phyloP scores from a whole-genome alignment of 1,284 basidiomycete species.

The Malassezia cuniculi region DNA sequence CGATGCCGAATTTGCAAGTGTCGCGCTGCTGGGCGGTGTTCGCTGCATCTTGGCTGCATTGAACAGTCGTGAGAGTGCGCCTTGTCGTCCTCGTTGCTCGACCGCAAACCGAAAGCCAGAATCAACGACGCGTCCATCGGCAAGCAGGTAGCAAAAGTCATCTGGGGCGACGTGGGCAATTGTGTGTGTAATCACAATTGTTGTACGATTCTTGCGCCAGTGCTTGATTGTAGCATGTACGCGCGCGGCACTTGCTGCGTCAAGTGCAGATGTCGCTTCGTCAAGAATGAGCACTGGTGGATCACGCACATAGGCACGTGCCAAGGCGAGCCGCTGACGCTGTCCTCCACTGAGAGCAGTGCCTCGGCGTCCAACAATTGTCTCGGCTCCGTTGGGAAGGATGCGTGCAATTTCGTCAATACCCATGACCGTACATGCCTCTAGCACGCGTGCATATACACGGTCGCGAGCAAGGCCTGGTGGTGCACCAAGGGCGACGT shows the following conservation, averaged over 20 bases:
- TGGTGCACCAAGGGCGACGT: slow-evolving; percentile 62
- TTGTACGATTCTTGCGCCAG: slow-evolving; percentile 73
- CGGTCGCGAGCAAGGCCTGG: too few species aligned
- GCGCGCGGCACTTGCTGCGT: slow-evolving; percentile 70
- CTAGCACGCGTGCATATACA: too few species aligned
- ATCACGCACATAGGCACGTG: slow-evolving; percentile 71
- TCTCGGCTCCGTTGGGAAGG: slow-evolving; percentile 78
- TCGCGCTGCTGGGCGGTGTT: too few species aligned
- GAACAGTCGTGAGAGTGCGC: too few species aligned
- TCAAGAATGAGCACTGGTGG: slow-evolving; percentile 85
- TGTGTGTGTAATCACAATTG: slow-evolving; percentile 92
- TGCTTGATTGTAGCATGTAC: slow-evolving; percentile 76
- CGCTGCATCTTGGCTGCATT: too few species aligned
- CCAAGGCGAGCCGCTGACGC: slow-evolving; percentile 79
- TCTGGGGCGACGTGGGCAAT: slow-evolving; percentile 62
- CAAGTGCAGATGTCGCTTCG: slow-evolving; percentile 89
- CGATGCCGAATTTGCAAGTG: too few species aligned
- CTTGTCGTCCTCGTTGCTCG: neutral
- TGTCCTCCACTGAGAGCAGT: slow-evolving; percentile 79
- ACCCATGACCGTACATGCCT: slow-evolving; percentile 49
- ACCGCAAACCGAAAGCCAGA: slow-evolving; percentile 61
- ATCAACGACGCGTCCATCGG: slow-evolving; percentile 66
- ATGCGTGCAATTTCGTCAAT: slow-evolving; percentile 75
- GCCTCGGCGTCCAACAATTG: slow-evolving; percentile 58
- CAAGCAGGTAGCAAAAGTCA: slow-evolving; percentile 88